Conservation (phyloP, 106 monocot species). For the Dioscorea zingiberensis region DNA sequence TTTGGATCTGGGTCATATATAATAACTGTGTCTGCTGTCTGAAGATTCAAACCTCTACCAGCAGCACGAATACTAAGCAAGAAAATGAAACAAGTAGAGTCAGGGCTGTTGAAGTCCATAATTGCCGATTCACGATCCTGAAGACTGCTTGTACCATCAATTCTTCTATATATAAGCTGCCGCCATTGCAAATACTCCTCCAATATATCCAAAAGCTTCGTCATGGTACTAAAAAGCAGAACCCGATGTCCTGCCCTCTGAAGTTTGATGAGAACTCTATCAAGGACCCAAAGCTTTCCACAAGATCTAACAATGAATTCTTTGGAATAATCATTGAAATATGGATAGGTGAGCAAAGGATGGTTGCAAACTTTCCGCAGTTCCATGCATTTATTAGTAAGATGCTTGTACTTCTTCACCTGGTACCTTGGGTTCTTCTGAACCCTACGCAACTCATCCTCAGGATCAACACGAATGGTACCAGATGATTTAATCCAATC, state of each 20-base stretch:
- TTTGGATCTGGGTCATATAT: conserved; percentile 99
- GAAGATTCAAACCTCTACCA: conserved; percentile 94
- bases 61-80: conserved; percentile 98
- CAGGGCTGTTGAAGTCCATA: conserved; percentile 83
- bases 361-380: conserved; percentile 94
- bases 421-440: conserved; percentile 87
- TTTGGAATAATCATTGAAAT: conserved; percentile 63
- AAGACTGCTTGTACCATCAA: conserved; percentile 94
- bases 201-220: conserved; percentile 89
- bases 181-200: conserved; percentile 98
- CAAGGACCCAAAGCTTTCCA: conserved; percentile 95
- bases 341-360: conserved; percentile 89
- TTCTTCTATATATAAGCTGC: conserved; percentile 71
- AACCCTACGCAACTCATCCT: conserved; percentile 62
- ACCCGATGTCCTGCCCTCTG: conserved; percentile 94
- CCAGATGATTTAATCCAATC: conserved; percentile 98
- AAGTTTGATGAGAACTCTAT: conserved; percentile 94
- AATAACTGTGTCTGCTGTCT: conserved; percentile 94
- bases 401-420: conserved; percentile 76
- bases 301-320: conserved; percentile 87
- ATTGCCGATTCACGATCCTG: conserved; percentile 94
- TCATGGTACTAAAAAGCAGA: conserved; percentile 98
- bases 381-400: conserved; percentile 99
- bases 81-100: conserved; percentile 89
- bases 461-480: conserved; percentile 89